Evolutionary conservation across 164 flowering plant genomes (phyloP).

Genomic region (Annona squamosa): DNA sequence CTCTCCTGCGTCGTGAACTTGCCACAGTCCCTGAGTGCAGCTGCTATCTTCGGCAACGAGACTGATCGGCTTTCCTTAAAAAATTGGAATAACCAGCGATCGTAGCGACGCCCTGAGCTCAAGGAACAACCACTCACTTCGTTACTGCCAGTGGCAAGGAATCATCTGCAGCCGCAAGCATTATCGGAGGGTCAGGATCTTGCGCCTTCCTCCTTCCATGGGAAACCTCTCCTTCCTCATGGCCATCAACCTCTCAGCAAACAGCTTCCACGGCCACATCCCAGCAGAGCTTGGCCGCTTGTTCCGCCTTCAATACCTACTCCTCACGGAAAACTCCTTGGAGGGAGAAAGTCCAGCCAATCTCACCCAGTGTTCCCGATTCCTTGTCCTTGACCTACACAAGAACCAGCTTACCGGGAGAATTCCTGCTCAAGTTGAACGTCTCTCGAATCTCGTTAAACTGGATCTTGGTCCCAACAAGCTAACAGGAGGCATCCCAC

Average conservation of each 20-base stretch:
- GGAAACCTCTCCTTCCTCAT: constrained; percentile 38
- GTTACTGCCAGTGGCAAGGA: constrained; percentile 12
- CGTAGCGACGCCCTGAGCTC: constrained; percentile 4
- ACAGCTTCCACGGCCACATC: constrained; percentile 26
- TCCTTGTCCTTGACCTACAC: constrained; percentile 2
- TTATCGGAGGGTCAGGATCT: constrained; percentile 17
- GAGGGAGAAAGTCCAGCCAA: constrained; percentile 26
- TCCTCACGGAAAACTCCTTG: constrained; percentile 26
- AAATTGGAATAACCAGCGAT: constrained; percentile 5
- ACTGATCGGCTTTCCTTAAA: constrained; percentile 13
- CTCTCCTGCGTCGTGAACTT: not conserved
- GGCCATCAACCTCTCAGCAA: constrained; percentile 27
- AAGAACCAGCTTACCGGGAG: constrained; percentile 14
- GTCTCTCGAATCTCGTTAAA: constrained; percentile 11
- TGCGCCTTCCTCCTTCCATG: constrained; percentile 29
- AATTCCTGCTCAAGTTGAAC: constrained; percentile 25
- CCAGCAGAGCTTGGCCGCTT: constrained; percentile 27
- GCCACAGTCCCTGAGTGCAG: not conserved
- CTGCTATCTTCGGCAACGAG: not conserved
- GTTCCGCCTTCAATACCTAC: constrained; percentile 21
- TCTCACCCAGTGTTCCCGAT: constrained; percentile 17
- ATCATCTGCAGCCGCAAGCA: constrained; percentile 16
- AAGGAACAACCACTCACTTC: constrained; percentile 13
- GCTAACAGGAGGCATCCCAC: constrained; percentile 29
- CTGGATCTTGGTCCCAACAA: constrained; percentile 20